Conservation (phyloP, 2,329 filamentous ascomycete genomes). For the Fusarium irregulare region DNA sequence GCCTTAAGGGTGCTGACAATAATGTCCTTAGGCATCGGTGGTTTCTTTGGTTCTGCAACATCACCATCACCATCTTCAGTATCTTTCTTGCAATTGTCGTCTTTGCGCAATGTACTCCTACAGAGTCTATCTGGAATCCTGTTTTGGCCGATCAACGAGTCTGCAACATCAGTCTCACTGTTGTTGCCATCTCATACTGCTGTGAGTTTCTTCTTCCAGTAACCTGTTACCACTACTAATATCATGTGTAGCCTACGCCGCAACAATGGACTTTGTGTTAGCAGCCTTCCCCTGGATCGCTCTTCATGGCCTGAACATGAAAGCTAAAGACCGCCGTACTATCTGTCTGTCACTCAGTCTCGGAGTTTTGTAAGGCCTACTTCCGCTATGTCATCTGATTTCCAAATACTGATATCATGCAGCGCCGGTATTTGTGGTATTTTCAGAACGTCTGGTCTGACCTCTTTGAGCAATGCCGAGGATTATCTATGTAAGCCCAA, state of each 20-base stretch:
- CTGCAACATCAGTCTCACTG: neutral
- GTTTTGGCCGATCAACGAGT: neutral
- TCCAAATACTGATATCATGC: neutral
- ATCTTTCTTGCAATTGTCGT: neutral
- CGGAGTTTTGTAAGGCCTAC: neutral
- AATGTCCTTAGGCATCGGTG: neutral
- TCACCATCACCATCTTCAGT: neutral
- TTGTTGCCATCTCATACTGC: neutral
- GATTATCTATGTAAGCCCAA: neutral
- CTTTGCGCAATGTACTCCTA: neutral
- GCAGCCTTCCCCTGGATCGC: slow-evolving; percentile 5
- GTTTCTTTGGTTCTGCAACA: neutral
- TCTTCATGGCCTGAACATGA: slow-evolving; percentile 1
- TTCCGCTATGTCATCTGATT: neutral
- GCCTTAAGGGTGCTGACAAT: fast-evolving
- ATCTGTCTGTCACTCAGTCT: neutral
- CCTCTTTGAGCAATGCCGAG: neutral
- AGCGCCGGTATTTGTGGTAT: slow-evolving; percentile 4
- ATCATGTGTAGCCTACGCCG: neutral
- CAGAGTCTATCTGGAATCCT: slow-evolving; percentile 3
- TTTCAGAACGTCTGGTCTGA: neutral
- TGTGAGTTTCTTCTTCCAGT: neutral
- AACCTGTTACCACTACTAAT: neutral
- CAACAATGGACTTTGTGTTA: neutral
- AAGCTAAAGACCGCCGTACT: neutral